Percentiles rank a stretch among this genome's conserved stretches.
These are phyloP conservation scores for Selenicereus undatus DNA, from an alignment of 148 eudicot genomes.

Conservation along the genomic window DNA sequence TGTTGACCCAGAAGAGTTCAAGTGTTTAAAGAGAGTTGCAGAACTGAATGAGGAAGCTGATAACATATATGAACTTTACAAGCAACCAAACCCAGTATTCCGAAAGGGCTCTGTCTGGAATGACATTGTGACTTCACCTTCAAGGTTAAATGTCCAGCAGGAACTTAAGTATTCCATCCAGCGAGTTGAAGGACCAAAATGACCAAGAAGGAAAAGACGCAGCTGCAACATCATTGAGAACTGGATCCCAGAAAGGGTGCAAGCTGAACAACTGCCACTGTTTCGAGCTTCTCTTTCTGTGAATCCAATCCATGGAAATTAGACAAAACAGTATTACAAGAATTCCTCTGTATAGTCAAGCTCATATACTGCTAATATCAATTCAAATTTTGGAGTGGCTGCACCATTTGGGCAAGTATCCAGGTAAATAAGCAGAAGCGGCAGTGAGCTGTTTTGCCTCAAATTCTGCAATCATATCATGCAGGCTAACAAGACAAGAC, in stretches of 20 bases:
- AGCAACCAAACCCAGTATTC: conserved; percentile 53
- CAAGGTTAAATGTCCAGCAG: conserved; percentile 79
- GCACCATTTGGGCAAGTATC: conserved; percentile 3
- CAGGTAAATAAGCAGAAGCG: conserved; percentile 16
- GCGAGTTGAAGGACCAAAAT: conserved; percentile 57
- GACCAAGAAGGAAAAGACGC: conserved; percentile 6
- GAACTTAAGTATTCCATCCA: conserved; percentile 88
- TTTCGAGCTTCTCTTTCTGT: conserved; percentile 20
- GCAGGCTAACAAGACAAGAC: background rate
- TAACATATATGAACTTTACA: conserved; percentile 74
- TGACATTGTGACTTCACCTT: conserved; percentile 93
- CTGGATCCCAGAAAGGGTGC: conserved; percentile 7
- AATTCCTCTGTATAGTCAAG: conserved; percentile 21
- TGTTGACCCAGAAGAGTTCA: conserved; percentile 93
- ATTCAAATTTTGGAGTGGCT: conserved; percentile 12
- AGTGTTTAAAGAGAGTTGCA: conserved; percentile 52
- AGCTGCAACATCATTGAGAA: conserved; percentile 2
- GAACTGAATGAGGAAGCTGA: conserved; percentile 76
- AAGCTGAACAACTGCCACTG: conserved; percentile 13
- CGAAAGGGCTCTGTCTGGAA: conserved; percentile 79
- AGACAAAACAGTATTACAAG: conserved; percentile 12
- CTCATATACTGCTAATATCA: conserved; percentile 5
- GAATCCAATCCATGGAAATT: conserved; percentile 4
- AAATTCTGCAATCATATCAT: conserved; percentile 7
- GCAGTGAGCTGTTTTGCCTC: conserved; percentile 3